Conservation (phyloP, 2,329 filamentous ascomycete species). For the Capronia americana region DNA sequence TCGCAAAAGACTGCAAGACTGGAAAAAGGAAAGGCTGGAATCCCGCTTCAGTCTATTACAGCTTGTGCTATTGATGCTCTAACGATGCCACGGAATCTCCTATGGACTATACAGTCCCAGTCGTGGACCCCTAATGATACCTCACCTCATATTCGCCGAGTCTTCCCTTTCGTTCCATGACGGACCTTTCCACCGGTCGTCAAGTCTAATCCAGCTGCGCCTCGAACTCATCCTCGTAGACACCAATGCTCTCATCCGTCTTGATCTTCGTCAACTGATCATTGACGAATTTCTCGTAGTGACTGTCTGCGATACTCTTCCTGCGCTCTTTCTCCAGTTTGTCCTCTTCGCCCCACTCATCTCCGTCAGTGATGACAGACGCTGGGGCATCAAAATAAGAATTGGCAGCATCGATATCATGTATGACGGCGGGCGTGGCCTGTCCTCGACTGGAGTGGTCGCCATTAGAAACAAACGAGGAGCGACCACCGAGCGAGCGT, state of each 20-base stretch:
- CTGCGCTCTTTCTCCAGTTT: slow-evolving; percentile 45
- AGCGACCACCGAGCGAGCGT: slow-evolving; percentile 81
- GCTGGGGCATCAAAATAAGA: slow-evolving; percentile 23
- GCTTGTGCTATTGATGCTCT: background rate
- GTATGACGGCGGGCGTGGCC: slow-evolving; percentile 21
- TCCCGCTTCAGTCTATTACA: background rate
- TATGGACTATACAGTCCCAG: background rate
- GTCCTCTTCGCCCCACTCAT: slow-evolving; percentile 38
- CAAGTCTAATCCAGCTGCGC: slow-evolving; percentile 56
- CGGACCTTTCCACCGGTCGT: background rate
- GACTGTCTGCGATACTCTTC: slow-evolving; percentile 64
- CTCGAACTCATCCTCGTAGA: slow-evolving; percentile 68
- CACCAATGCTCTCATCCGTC: slow-evolving; percentile 55
- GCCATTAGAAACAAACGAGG: slow-evolving; percentile 65
- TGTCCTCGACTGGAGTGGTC: slow-evolving; percentile 52
- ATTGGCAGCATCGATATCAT: slow-evolving; percentile 56
- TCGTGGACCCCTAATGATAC: background rate
- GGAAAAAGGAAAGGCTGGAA: too few relatives aligned
- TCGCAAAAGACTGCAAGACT: too few relatives aligned
- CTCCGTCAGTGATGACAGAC: slow-evolving; percentile 19
- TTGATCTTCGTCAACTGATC: slow-evolving; percentile 79
- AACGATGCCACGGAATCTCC: background rate
- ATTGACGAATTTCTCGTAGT: slow-evolving; percentile 80
- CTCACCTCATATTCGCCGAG: background rate
- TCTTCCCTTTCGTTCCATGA: background rate